Percentiles rank a stretch among this genome's conserved stretches.
Evolutionary conservation across 2,329 filamentous ascomycete genomes (phyloP).

Genomic region (Penicillium sp.): DNA sequence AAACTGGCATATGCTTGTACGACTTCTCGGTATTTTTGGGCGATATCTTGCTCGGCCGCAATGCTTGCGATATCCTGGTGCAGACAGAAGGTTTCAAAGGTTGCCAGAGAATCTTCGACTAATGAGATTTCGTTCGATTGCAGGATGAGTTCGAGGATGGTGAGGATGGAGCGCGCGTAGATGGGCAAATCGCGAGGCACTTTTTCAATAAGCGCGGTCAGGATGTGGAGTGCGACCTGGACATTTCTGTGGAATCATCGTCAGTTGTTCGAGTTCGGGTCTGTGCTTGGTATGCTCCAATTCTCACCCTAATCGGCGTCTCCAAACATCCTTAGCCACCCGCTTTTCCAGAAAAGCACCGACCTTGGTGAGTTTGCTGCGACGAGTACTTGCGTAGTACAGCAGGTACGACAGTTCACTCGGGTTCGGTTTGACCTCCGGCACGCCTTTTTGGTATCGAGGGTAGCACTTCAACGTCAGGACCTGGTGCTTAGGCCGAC

Average conservation of each 20-base stretch:
- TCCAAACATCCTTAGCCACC: conserved; percentile 85
- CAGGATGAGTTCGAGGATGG: conserved; percentile 75
- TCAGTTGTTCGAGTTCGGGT: conserved; percentile 7
- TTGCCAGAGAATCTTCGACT: conserved; percentile 81
- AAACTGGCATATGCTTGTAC: conserved; percentile 73
- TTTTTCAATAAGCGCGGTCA: conserved; percentile 88
- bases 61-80: conserved; percentile 82
- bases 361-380: conserved; percentile 94
- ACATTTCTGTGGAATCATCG: conserved; percentile 59
- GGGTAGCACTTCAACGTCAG: conserved; percentile 95
- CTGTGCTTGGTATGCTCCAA: background rate
- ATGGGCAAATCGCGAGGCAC: conserved; percentile 82
- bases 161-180: conserved; percentile 77
- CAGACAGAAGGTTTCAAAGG: conserved; percentile 81
- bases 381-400: conserved; percentile 91
- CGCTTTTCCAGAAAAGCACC: conserved; percentile 91
- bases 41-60: conserved; percentile 77
- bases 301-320: conserved; percentile 72
- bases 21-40: conserved; percentile 74
- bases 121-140: conserved; percentile 83
- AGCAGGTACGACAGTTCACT: conserved; percentile 95
- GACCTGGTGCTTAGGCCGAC: conserved; percentile 92
- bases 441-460: conserved; percentile 79
- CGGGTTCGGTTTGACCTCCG: conserved; percentile 91
- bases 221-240: conserved; percentile 88